Evolutionary conservation across 2,329 filamentous ascomycete genomes (phyloP), one percentile per base, ranked within the genome.

Genomic region (Mycogone perniciosa): DNA sequence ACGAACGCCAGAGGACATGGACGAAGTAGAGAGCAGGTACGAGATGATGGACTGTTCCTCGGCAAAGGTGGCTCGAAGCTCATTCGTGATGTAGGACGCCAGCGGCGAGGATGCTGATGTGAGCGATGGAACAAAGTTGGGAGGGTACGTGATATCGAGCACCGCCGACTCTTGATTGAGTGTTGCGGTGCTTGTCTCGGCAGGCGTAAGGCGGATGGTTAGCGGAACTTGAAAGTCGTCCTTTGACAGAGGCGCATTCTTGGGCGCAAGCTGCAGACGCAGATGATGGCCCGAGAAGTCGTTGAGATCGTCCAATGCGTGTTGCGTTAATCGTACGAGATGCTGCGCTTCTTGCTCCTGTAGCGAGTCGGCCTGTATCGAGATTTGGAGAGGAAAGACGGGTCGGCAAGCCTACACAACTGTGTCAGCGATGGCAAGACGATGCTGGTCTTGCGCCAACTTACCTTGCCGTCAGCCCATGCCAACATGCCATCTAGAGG

Each of bases 1-100:
- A 46, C 71, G 69, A 52, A 63, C 61, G 55, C 76, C 74, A 35
- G 73, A 69, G 4, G 77, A 76, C 27, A 77, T 74, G 6, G 79
- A 74, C 40, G 76, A 80, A 0, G 77, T 76, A 2, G 81, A 85
- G 11, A 89, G 74, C 20, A 90, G 77, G 62, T 88, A 82, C 9
- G 86, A 85, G 56, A 97, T 85, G 55, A 89, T 88, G 26, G 89
- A 84, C 60, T 92, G 90, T 66, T 99, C 93, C 68, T 97, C 90
- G 4, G 81, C 79, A 62, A 96, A 97, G 1, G 91, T 79, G 0
- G 79, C 77, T 49, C 88, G 84, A 10, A 99, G 74, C 60, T 92
- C 84, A 42, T 81, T 79, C 3, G 91, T 89, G 42, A 97, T 81
- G 57, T 86, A 95, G 0, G 80, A 82, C 0, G 88, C 88, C 2